Evolutionary conservation across 139 green algal genomes (phyloP), one percentile per base, ranked within the genome.

Genomic region (Chlorella sorokiniana): DNA sequence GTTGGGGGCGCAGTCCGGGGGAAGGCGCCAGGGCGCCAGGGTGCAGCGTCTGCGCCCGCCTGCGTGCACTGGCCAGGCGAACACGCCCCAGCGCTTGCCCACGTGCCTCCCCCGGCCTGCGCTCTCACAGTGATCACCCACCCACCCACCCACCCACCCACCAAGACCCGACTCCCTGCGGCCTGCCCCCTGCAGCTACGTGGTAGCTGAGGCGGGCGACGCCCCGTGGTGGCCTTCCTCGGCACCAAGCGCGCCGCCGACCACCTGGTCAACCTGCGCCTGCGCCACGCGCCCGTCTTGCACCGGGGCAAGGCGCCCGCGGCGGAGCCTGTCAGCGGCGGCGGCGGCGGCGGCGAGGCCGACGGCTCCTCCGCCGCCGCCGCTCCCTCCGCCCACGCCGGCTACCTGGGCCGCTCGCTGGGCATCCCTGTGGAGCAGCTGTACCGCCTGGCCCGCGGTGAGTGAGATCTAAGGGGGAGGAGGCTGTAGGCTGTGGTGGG

Each of bases 161-260:
- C 52, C 52, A 4, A n/a, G 52, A 14, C 52, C 20, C 9, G 25
- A 22, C 52, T 23, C 52, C 52, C 7, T 23, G 52, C 87, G 90
- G 69, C 85, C 82, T 10, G 64, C 38, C 3, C 3, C 67, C 51
- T n/a, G 69, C 88, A 93, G 91, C 64, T 96, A 94, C 65, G 31
- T 95, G 14, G 48, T 95, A 11, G 89, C 92, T 2, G 83, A 88
- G 22, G 74, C 70, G 10, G 71, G 76, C 5, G 82, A 83, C 3
- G 72, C 86, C 0, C 56, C 41, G 92, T 93, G 35, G 87, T 92
- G 0, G 86, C 86, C 0, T 95, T 96, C 71, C 93, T 95, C 80
- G 93, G 91, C 59, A 95, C 91, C 37, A 95, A 95, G 84, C 73
- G 69, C 14, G 29, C 41, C 1, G n/a, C 41, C 25, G 75, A 81